Conservation (phyloP, 2,329 filamentous ascomycete species). For the Paecilomyces niveus region DNA sequence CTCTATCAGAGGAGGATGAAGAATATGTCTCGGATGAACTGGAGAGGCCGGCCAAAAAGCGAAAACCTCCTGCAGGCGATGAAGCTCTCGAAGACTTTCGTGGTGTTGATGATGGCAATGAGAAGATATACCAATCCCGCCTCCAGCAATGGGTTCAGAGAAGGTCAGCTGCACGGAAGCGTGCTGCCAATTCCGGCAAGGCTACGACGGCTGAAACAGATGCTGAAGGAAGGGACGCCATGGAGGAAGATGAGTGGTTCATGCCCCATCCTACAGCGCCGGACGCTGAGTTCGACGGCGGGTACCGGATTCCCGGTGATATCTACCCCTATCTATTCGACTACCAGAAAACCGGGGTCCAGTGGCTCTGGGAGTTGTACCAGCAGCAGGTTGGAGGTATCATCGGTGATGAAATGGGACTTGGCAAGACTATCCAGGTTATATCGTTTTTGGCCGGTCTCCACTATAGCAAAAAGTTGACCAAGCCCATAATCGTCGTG, state of each 20-base stretch:
- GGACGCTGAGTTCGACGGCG: slow-evolving; percentile 68
- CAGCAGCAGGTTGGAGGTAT: slow-evolving; percentile 87
- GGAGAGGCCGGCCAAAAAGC: slow-evolving; percentile 25
- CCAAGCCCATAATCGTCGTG: slow-evolving; percentile 81
- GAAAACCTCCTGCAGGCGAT: slow-evolving; percentile 30
- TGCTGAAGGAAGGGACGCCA: slow-evolving; percentile 22
- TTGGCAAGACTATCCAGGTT: slow-evolving; percentile 86
- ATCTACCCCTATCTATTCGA: slow-evolving; percentile 89
- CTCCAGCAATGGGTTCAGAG: slow-evolving; percentile 67
- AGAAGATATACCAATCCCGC: slow-evolving; percentile 68
- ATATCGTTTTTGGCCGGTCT: slow-evolving; percentile 82
- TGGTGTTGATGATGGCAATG: slow-evolving; percentile 81
- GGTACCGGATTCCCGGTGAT: slow-evolving; percentile 78
- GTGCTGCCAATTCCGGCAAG: slow-evolving; percentile 27
- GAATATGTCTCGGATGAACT: slow-evolving; percentile 18
- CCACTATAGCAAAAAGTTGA: slow-evolving; percentile 82
- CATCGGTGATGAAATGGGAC: slow-evolving; percentile 94
- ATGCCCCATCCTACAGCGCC: slow-evolving; percentile 76
- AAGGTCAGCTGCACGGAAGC: slow-evolving; percentile 53
- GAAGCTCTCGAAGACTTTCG: slow-evolving; percentile 48
- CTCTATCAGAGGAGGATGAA: slow-evolving; percentile 29
- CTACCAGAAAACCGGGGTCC: slow-evolving; percentile 94
- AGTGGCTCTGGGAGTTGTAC: slow-evolving; percentile 92
- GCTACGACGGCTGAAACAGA: slow-evolving; percentile 20
- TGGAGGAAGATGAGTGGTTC: slow-evolving; percentile 60